Percentiles rank a stretch among this genome's conserved stretches.
These are phyloP conservation scores for Crinitomyces ghanaensis DNA, from an alignment of 805 yeast genomes.

Conservation along the genomic window DNA sequence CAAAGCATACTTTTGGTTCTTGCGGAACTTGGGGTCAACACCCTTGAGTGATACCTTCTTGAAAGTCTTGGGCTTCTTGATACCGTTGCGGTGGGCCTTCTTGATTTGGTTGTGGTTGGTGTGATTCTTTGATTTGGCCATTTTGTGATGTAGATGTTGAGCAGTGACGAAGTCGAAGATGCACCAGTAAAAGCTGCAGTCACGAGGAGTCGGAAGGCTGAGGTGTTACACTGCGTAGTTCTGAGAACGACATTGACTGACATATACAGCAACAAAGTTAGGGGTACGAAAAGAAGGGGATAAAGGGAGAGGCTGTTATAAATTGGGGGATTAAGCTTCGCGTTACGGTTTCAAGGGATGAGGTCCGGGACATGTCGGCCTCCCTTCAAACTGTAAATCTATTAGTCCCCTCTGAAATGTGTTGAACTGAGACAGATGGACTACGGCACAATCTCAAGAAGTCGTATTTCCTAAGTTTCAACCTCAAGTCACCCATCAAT, in stretches of 20 bases:
- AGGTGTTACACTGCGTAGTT: background rate
- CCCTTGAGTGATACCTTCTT: slow-evolving; percentile 97
- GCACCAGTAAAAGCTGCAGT: background rate
- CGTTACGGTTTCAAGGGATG: too few species aligned
- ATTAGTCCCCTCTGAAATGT: too few species aligned
- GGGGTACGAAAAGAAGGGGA: too few species aligned
- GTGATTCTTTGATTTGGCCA: slow-evolving; percentile 99
- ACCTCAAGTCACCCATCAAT: too few species aligned
- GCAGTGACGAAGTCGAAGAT: background rate
- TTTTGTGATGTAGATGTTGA: slow-evolving; percentile 34
- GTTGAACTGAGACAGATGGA: too few species aligned
- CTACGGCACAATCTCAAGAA: too few species aligned
- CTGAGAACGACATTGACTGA: background rate
- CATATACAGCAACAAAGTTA: too few species aligned
- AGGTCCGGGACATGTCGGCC: too few species aligned
- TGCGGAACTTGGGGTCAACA: slow-evolving; percentile 98
- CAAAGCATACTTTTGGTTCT: slow-evolving; percentile 98
- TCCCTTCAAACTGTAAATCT: too few species aligned
- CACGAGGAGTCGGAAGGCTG: background rate
- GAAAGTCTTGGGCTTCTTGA: slow-evolving; percentile 97
- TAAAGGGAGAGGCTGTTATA: too few species aligned
- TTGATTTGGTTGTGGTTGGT: slow-evolving; percentile 99
- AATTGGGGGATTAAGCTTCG: too few species aligned
- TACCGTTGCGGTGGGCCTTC: slow-evolving; percentile 99
- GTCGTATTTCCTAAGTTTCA: too few species aligned